Conservation (phyloP, 257 asterid genomes). For the Solanum pinnatisectum region DNA sequence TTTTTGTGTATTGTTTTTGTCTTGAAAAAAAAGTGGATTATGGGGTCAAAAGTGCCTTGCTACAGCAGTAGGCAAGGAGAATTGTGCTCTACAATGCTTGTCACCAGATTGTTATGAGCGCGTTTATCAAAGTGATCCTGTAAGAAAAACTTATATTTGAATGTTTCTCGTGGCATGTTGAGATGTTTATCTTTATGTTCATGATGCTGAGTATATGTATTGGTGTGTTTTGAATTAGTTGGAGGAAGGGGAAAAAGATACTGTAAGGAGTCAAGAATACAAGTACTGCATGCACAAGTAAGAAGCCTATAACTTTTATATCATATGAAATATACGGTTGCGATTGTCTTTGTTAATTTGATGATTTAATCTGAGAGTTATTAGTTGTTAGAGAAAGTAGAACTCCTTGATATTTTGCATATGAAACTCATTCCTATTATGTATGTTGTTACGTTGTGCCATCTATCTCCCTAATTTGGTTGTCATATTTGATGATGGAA, state of each 20-base stretch:
- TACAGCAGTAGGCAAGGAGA: slow-evolving; percentile 65
- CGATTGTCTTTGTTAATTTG: neutral
- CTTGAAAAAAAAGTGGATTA: slow-evolving; percentile 46
- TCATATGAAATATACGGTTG: neutral
- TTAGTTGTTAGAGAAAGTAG: neutral
- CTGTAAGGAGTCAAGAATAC: slow-evolving; percentile 66
- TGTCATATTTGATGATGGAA: neutral
- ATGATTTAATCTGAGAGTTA: neutral
- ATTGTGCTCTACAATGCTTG: slow-evolving; percentile 76
- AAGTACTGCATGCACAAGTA: slow-evolving; percentile 97
- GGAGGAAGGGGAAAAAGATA: slow-evolving; percentile 95
- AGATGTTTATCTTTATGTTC: neutral
- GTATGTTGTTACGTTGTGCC: neutral
- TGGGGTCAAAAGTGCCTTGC: slow-evolving; percentile 80
- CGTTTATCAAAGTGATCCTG: slow-evolving; percentile 89
- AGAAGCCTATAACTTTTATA: neutral
- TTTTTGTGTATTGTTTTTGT: neutral
- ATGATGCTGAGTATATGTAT: neutral
- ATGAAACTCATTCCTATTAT: neutral
- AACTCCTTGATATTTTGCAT: neutral
- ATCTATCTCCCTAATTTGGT: neutral
- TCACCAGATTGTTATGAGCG: slow-evolving; percentile 76
- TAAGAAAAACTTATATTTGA: slow-evolving; percentile 15
- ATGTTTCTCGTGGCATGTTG: neutral
- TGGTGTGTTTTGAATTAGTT: slow-evolving; percentile 34